Evolutionary conservation across 1,284 basidiomycete genomes (phyloP), one percentile per base, ranked within the genome.

Genomic region (Ceratobasidium sp.): DNA sequence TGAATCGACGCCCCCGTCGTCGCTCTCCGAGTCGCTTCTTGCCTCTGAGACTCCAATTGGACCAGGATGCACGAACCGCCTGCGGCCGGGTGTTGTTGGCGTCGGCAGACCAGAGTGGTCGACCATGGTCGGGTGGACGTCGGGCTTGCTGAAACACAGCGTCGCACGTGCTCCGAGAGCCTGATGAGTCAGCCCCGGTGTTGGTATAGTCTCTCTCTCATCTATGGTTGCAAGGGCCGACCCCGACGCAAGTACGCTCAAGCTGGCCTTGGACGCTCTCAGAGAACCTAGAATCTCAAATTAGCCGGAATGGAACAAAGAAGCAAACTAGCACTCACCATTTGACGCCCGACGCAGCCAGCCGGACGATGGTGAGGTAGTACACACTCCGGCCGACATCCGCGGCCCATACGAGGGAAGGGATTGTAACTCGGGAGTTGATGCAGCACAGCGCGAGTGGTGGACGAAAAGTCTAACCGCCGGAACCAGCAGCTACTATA

Each of bases 221-320:
- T 50, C 49, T 6, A 65, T 65, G 13, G 60, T 65, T 22, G 60
- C 60, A 5, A 67, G 40, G 6, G 22, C 17, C 42, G 42, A 20
- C 22, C 17, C 4, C 4, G 42, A 15, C 17, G 17, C 42, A 45
- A 45, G 22, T n/a, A 67, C 64, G 8, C 50, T 54, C 27, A 35
- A 52, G 34, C 64, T 67, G 34, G 64, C 22, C 50, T 67, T 67
- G 50, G 50, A 53, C 15, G 64, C 50, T 10, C 64, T 34, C 3
- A 67, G 20, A n/a, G n/a, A n/a, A 2, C 64, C 52, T 25, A 7
- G 2, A 7, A 25, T 50, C 47, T 13, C 22, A 40, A 6, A 45
- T n/a, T 6, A 45, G 4, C 22, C 42, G 22, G 42, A 15, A 15
- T 45, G 17, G 7, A 6, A 45, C 17, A n/a, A 45, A 15, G 29